A percentile compares a stretch with the other conserved stretches of the same genome.
phyloP scores from a whole-genome alignment of 2,329 filamentous ascomycete species.

The Ilyonectria mors-panacis region DNA sequence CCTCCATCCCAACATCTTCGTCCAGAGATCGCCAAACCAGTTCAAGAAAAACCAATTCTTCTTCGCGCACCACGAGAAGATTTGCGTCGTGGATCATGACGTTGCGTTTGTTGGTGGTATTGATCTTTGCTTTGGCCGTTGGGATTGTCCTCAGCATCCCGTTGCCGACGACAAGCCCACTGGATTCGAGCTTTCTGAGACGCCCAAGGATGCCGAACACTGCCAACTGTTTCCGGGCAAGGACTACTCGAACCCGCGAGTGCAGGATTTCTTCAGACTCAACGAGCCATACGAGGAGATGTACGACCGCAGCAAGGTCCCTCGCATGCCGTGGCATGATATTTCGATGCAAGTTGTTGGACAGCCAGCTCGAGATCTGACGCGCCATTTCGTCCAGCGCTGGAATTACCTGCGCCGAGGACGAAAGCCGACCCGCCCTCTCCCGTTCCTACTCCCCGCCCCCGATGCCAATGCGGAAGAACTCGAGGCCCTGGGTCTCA shows the following conservation, averaged over 20 bases:
- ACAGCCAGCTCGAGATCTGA: conserved; percentile 93
- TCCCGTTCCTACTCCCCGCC: conserved; percentile 92
- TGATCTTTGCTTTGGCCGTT: conserved; percentile 96
- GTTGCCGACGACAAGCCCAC: conserved; percentile 95
- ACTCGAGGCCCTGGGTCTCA: conserved; percentile 87
- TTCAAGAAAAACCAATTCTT: conserved; percentile 99
- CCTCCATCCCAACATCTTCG: conserved; percentile 95
- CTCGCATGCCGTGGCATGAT: conserved; percentile 99
- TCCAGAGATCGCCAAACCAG: conserved; percentile 96
- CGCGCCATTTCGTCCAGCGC: conserved; percentile 94
- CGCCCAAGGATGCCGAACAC: conserved; percentile 89
- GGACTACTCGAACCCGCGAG: conserved; percentile 96
- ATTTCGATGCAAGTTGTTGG: conserved; percentile 98
- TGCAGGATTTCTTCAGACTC: conserved; percentile 94
- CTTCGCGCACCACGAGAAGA: conserved; percentile 98
- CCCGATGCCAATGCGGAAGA: conserved; percentile 92
- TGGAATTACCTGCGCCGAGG: conserved; percentile 98
- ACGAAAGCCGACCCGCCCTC: conserved; percentile 91
- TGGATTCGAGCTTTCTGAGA: conserved; percentile 85
- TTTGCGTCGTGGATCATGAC: conserved; percentile 97
- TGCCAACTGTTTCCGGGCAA: conserved; percentile 98
- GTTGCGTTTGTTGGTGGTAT: conserved; percentile 96
- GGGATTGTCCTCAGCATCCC: conserved; percentile 95
- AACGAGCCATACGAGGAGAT: conserved; percentile 98
- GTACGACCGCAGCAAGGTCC: conserved; percentile 92